A percentile compares a stretch with the other conserved stretches of the same genome.
phyloP scores from a whole-genome alignment of 441 rosid species.

The Euphorbia corollata region DNA sequence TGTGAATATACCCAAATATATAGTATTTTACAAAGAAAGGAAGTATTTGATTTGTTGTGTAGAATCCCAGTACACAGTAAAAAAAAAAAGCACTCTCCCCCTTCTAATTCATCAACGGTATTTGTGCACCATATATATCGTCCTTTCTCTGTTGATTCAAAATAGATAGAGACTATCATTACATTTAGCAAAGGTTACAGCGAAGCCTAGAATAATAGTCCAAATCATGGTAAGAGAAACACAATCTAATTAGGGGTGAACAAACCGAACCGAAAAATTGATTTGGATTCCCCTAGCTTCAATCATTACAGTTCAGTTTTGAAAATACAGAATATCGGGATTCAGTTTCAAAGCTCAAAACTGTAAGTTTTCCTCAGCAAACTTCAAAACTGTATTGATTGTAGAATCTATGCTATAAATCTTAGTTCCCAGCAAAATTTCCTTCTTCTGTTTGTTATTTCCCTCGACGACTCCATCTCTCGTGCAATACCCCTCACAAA shows the following conservation, averaged over 20 bases:
- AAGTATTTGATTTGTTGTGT: not conserved
- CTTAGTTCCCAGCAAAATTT: too few relatives aligned
- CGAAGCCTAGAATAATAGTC: not conserved
- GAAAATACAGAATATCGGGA: not conserved
- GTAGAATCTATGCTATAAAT: too few relatives aligned
- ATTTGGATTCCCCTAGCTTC: not conserved
- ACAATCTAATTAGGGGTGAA: not conserved
- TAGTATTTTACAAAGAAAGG: not conserved
- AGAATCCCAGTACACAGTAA: not conserved
- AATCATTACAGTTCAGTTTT: not conserved
- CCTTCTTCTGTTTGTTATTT: too few relatives aligned
- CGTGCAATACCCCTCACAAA: too few relatives aligned
- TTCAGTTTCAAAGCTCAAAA: not conserved
- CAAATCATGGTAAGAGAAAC: not conserved
- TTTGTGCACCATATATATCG: not conserved
- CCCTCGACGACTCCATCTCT: too few relatives aligned
- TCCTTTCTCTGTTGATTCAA: not conserved
- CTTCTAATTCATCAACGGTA: not conserved
- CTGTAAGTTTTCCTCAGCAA: not conserved
- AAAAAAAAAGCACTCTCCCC: not conserved
- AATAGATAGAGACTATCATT: not conserved
- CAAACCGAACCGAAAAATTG: not conserved
- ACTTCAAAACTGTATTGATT: not conserved
- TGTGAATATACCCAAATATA: not conserved
- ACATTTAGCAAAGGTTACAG: not conserved